Evolutionary conservation across 208 protist species (phyloP).

Genomic region (Leishmania lainsoni): DNA sequence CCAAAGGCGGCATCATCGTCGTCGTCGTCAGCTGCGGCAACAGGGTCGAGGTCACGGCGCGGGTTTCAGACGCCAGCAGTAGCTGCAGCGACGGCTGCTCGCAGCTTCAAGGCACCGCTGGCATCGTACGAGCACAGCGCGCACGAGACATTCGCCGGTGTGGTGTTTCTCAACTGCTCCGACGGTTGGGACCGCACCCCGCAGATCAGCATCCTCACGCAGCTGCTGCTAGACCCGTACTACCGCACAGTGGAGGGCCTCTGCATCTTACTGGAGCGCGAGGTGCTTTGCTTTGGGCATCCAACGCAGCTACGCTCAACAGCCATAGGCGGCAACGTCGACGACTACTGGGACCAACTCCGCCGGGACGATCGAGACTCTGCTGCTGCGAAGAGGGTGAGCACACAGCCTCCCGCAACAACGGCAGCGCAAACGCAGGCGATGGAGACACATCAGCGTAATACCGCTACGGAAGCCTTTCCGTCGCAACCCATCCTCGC

Average conservation of each 20-base stretch:
- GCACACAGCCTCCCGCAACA: not conserved
- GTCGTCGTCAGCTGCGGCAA: not conserved
- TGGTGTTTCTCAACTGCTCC: conserved; percentile 70
- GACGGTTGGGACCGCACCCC: conserved; percentile 95
- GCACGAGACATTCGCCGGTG: conserved; percentile 19
- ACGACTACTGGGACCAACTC: conserved; percentile 14
- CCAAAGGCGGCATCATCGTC: conserved; percentile 3
- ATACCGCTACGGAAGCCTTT: not conserved
- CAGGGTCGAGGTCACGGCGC: conserved; percentile 2
- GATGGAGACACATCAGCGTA: not conserved
- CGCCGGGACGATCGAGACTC: not conserved
- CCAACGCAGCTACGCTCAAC: conserved; percentile 28
- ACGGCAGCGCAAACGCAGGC: not conserved
- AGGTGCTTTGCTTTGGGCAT: conserved; percentile 93
- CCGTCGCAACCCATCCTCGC: not conserved
- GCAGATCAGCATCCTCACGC: conserved; percentile 74
- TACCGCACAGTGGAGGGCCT: conserved; percentile 94
- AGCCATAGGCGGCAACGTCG: conserved; percentile 24
- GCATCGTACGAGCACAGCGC: conserved; percentile 29
- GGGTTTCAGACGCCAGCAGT: not conserved
- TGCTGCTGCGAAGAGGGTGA: not conserved
- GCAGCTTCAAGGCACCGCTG: conserved; percentile 2
- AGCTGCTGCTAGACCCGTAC: conserved; percentile 92
- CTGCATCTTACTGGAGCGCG: conserved; percentile 91
- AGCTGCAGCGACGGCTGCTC: not conserved